Conservation (phyloP, 257 asterid species). For the Perilla frutescens region DNA sequence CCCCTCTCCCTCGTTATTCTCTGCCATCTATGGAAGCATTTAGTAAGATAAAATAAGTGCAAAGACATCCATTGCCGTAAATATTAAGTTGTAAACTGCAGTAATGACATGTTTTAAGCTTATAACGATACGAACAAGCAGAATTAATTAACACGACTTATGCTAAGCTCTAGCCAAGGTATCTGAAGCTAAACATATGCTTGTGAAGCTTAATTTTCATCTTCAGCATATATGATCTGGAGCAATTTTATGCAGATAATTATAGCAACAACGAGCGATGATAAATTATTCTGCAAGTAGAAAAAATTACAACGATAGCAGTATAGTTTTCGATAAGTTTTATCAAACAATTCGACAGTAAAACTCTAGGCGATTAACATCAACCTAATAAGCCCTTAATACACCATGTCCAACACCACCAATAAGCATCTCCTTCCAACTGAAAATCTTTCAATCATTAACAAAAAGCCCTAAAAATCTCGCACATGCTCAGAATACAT, state of each 20-base stretch:
- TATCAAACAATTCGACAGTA: background rate
- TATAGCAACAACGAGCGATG: background rate
- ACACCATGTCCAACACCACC: background rate
- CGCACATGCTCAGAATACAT: slow-evolving; percentile 9
- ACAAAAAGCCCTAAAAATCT: slow-evolving; percentile 32
- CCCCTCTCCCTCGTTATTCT: slow-evolving; percentile 45
- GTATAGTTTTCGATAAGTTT: background rate
- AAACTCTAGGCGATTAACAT: background rate
- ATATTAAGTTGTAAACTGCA: background rate
- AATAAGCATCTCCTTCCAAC: background rate
- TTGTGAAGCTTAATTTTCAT: background rate
- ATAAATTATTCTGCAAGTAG: background rate
- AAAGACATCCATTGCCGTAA: background rate
- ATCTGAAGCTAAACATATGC: too few species aligned
- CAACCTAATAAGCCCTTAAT: background rate
- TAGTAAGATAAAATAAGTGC: background rate
- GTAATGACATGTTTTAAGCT: background rate
- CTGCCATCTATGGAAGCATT: slow-evolving; percentile 47
- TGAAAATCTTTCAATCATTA: slow-evolving; percentile 10
- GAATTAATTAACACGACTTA: background rate
- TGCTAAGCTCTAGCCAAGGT: background rate
- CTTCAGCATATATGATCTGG: background rate
- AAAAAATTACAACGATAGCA: background rate
- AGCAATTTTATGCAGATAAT: background rate
- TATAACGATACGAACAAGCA: background rate